phyloP scores from a whole-genome alignment of 2,329 filamentous ascomycete species.

The Lasiodiplodia sp. region DNA sequence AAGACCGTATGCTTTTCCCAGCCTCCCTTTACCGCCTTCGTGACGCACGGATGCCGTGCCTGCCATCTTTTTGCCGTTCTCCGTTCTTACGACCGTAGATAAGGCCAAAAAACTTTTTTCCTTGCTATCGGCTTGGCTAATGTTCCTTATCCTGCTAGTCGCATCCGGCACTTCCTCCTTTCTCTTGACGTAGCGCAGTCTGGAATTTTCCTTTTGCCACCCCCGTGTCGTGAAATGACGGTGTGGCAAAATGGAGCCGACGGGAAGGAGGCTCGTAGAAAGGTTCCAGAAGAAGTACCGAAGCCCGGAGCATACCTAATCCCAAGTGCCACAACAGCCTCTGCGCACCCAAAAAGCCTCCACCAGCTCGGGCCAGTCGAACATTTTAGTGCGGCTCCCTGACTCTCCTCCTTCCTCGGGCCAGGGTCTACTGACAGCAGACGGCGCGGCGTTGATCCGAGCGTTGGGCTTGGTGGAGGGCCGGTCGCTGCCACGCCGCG shows the following conservation, averaged over 20 bases:
- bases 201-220: neutral
- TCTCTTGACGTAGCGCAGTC: neutral
- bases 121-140: neutral
- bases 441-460: neutral
- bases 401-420: neutral
- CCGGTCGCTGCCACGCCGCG: neutral
- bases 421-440: conserved; percentile 1
- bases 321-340: neutral
- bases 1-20: neutral
- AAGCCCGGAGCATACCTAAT: neutral
- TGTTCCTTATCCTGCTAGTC: neutral
- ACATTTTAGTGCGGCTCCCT: too few relatives aligned
- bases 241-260: conserved; percentile 19
- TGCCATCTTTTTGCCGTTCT: neutral
- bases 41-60: neutral
- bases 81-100: conserved; percentile 15
- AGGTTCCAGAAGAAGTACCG: neutral
- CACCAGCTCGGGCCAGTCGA: neutral
- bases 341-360: neutral
- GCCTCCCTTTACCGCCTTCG: neutral
- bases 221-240: conserved; percentile 20
- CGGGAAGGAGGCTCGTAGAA: neutral
- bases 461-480: neutral
- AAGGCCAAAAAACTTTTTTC: neutral
- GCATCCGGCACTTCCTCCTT: neutral